Evolutionary conservation across 2,329 filamentous ascomycete species (phyloP), one percentile per base, ranked within the genome.

Genomic region (Diaporthe helianthi): DNA sequence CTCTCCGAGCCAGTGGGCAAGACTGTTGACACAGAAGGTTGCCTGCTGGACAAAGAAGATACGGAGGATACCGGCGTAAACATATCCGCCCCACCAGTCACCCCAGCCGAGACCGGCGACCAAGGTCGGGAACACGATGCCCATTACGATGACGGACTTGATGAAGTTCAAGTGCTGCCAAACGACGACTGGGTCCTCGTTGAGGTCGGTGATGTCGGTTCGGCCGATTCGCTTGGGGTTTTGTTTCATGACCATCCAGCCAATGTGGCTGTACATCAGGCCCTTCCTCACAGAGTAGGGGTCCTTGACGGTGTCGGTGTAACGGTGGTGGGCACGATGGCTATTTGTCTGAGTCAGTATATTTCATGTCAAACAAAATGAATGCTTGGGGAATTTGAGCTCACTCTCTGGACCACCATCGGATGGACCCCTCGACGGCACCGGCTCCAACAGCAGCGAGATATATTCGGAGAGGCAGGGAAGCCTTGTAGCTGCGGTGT

Each of bases 201-300:
- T 96, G 74, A 97, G 84, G 77, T 97, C 93, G 76, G 91, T 91
- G 77, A 97, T 96, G 76, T 97, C 93, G 80, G 92, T 94, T 72
- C 93, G 92, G 76, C 93, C 93, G 76, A 93, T 93, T 72, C 91
- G 87, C 87, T 95, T 95, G 73, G 93, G 92, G 84, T 97, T 95
- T 84, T 97, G 93, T 86, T 95, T 95, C 87, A 97, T 90, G 77
- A 97, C 82, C 92, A 97, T 96, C 93, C 93, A 97, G 76, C 93
- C 93, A 69, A 97, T 84, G 83, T 93, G 91, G 65, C 89, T 93
- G 87, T 94, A 95, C 74, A 93, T 82, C 61, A 96, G 86, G 74
- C 93, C 93, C 86, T 97, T 97, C 83, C 92, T 90, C 75, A 97
- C 93, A 29, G 92, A 94, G 85, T 97, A 97, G 61, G 93, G 93